phyloP scores from a whole-genome alignment of 768 basidiomycete species.

The Daedaleopsis sinensis region DNA sequence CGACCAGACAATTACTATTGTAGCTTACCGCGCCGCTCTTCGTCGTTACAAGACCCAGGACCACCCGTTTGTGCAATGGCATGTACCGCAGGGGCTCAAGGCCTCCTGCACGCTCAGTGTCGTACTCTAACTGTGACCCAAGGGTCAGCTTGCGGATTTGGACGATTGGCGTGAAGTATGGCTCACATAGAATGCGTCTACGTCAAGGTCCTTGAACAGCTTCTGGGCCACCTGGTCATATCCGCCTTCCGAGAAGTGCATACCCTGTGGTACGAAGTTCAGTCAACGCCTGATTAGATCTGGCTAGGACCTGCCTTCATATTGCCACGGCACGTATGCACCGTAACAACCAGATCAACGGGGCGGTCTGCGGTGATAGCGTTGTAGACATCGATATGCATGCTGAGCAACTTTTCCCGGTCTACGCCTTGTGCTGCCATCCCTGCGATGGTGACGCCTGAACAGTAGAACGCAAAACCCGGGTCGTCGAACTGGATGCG shows the following conservation, averaged over 20 bases:
- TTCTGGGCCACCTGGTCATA: slow-evolving; percentile 55
- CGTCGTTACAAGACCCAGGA: slow-evolving; percentile 49
- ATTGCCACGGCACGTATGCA: slow-evolving; percentile 62
- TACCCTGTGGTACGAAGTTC: slow-evolving; percentile 42
- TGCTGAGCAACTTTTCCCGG: slow-evolving; percentile 61
- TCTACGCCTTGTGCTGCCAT: slow-evolving; percentile 64
- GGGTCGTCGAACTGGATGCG: slow-evolving; percentile 52
- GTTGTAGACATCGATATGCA: slow-evolving; percentile 66
- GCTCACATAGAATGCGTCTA: slow-evolving; percentile 50
- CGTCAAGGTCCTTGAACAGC: slow-evolving; percentile 58
- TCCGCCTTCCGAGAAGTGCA: slow-evolving; percentile 61
- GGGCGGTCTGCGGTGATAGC: slow-evolving; percentile 52
- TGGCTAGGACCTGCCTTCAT: slow-evolving; percentile 26
- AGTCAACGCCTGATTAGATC: slow-evolving; percentile 13
- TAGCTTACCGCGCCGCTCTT: slow-evolving; percentile 41
- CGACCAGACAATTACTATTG: neutral
- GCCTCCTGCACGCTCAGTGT: slow-evolving; percentile 60
- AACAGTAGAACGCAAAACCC: slow-evolving; percentile 62
- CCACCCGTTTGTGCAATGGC: slow-evolving; percentile 44
- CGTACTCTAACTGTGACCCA: slow-evolving; percentile 55
- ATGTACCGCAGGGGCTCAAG: slow-evolving; percentile 55
- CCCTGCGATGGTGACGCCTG: slow-evolving; percentile 49
- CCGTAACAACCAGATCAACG: slow-evolving; percentile 50
- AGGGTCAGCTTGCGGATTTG: neutral
- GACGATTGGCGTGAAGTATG: neutral